phyloP scores from a whole-genome alignment of 2,329 filamentous ascomycete species.

The Ustulina deusta region DNA sequence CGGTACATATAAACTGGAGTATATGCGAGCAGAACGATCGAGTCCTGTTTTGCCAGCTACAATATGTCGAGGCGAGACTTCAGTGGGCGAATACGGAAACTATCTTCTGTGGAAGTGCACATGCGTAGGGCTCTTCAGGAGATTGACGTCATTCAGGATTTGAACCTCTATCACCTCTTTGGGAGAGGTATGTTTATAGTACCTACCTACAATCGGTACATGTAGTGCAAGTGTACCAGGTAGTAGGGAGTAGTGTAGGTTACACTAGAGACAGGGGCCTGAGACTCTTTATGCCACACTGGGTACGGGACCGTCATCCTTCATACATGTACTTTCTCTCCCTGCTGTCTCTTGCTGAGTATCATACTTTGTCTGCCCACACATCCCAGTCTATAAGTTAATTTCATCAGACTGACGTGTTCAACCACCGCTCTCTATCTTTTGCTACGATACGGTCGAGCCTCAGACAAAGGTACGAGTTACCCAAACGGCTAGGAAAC shows the following conservation, averaged over 20 bases:
- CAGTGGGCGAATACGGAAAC: background rate
- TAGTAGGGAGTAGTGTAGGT: no score
- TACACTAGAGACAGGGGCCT: no score
- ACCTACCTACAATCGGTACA: no score
- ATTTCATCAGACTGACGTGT: background rate
- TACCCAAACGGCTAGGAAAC: no score
- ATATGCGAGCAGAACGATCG: background rate
- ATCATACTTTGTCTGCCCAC: background rate
- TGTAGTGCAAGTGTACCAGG: no score
- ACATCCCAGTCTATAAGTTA: background rate
- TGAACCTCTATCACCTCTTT: background rate
- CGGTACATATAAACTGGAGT: background rate
- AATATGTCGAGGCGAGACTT: background rate
- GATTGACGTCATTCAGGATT: constrained; percentile 30
- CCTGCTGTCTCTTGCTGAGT: no score
- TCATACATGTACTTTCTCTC: no score
- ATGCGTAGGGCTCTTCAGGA: background rate
- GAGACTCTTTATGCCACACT: no score
- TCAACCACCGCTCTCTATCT: background rate
- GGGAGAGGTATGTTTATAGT: background rate
- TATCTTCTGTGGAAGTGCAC: background rate
- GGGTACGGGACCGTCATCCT: no score
- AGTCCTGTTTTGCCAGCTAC: background rate
- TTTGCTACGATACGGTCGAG: background rate
- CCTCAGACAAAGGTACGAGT: background rate